These are phyloP conservation scores for Penicillium canescens DNA, from an alignment of 495 filamentous ascomycete genomes.

Conservation along the genomic window DNA sequence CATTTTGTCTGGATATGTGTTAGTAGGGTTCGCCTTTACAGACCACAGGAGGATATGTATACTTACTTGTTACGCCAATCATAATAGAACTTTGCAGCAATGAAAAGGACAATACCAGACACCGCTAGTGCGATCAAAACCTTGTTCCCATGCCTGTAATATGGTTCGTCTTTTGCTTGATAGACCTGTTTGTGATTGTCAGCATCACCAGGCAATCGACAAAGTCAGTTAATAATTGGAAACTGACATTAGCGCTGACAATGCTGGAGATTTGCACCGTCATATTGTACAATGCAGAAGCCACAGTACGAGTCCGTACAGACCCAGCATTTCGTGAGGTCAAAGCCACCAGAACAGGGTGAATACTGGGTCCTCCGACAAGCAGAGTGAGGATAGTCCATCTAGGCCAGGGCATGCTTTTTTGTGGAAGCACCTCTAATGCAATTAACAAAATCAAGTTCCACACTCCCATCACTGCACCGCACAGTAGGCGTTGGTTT, in stretches of 20 bases:
- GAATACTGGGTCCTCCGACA: conserved; percentile 57
- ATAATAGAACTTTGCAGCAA: conserved; percentile 62
- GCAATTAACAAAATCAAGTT: conserved; percentile 53
- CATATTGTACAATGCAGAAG: conserved; percentile 70
- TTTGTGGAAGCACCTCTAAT: conserved; percentile 37
- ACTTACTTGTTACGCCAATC: conserved; percentile 52
- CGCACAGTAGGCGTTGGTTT: conserved; percentile 51
- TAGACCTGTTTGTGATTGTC: conserved; percentile 48
- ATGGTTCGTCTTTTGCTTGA: conserved; percentile 58
- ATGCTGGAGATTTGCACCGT: conserved; percentile 64
- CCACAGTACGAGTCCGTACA: conserved; percentile 63
- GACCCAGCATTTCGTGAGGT: conserved; percentile 63
- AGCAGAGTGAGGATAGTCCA: conserved; percentile 53
- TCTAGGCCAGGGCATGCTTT: conserved; percentile 47
- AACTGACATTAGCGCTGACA: conserved; percentile 50
- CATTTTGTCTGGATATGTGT: conserved; percentile 23
- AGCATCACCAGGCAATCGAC: not conserved
- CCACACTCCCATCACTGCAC: conserved; percentile 53
- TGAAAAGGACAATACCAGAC: conserved; percentile 56
- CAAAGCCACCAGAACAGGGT: conserved; percentile 67
- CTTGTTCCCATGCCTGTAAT: conserved; percentile 64
- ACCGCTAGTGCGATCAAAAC: conserved; percentile 56
- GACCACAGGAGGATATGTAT: not conserved
- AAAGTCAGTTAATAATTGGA: not conserved
- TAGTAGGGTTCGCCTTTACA: not conserved